A percentile compares a stretch with the other conserved stretches of the same genome.
phyloP scores from a whole-genome alignment of 768 basidiomycete genomes.

The Boletus fagicola region DNA sequence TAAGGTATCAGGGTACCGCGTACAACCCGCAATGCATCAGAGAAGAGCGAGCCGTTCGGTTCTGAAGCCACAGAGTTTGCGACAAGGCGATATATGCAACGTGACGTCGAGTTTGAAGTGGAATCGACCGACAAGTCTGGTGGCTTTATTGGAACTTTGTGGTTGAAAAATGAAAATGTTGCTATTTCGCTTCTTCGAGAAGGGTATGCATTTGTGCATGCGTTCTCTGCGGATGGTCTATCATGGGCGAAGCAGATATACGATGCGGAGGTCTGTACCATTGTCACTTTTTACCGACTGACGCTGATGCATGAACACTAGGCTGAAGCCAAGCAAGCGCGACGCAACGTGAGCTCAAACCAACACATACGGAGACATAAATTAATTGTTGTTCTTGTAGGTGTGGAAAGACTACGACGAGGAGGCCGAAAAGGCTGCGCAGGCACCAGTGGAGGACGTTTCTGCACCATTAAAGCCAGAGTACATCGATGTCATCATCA shows the following conservation, averaged over 20 bases:
- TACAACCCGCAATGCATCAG: constrained; percentile 72
- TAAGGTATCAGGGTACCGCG: constrained; percentile 89
- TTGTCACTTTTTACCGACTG: constrained; percentile 1
- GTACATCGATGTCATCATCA: constrained; percentile 91
- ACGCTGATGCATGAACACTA: constrained; percentile 30
- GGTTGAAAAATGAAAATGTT: constrained; percentile 80
- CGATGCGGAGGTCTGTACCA: constrained; percentile 71
- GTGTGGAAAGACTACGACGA: constrained; percentile 87
- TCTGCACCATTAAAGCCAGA: constrained; percentile 67
- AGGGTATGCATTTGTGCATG: constrained; percentile 85
- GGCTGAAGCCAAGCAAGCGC: constrained; percentile 79
- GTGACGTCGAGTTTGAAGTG: constrained; percentile 92
- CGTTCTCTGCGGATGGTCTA: constrained; percentile 81
- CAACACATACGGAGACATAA: neutral
- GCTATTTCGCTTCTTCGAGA: constrained; percentile 82
- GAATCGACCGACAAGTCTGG: constrained; percentile 91
- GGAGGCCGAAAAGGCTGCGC: constrained; percentile 56
- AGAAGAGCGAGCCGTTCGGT: constrained; percentile 90
- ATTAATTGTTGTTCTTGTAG: constrained; percentile 38
- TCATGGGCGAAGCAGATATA: constrained; percentile 77
- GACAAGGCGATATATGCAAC: constrained; percentile 81
- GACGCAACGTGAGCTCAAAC: constrained; percentile 63
- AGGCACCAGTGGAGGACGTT: constrained; percentile 45
- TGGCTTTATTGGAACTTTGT: constrained; percentile 90
- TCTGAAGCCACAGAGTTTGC: constrained; percentile 79